Base-by-base conservation (phyloP, 805 yeast species). In the Lachancea dasiensis region DNA sequence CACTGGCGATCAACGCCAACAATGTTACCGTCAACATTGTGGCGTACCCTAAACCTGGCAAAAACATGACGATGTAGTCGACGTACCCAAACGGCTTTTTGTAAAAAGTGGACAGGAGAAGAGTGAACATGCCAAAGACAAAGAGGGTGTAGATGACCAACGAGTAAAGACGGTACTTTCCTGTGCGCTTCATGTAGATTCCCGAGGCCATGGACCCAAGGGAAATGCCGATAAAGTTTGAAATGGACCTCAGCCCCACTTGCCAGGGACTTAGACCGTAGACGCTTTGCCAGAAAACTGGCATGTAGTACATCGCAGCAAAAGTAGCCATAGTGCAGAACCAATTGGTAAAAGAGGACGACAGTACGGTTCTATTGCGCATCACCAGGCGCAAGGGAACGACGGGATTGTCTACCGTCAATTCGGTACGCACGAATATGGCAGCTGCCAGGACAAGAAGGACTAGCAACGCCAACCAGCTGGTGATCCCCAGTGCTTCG, bases 1-100 rank as follows among this genome's bases (percentile, higher is more conserved):
- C 92, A 1, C 92, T 75, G 0, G 92, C 79, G 38, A 86, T 81
- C 60, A 86, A 68, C 0, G 94, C 82, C 24, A 85, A 60, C 33
- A 86, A 63, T 0, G 89, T 77, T 2, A 83, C 75, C 0, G 95
- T 85, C 44, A 85, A 67, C 56, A 77, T 68, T 3, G 75, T 63
- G 1, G 94, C 75, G 47, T 80, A 77, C 0, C 83, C 85, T 25
- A 75, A 63, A 6, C 92, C 86, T 5, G 77, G 73, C 7, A 77
- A 61, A 14, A 75, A 48, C 41, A 77, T 53, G 27, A 73, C 56
- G 1, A 68, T 31, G 40, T 60, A 72, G 42, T 77, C 81, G 8
- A 50, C 16, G 44, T 34, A 64, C 45, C 34, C 60, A 40, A 1
- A 58, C 35, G 26, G 65, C 54, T 13, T 38, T 13, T 24, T 56